Evolutionary conservation across 1,139 yeast genomes (phyloP), one percentile per base, ranked within the genome.

Genomic region (Debaryomyces nepalensis): DNA sequence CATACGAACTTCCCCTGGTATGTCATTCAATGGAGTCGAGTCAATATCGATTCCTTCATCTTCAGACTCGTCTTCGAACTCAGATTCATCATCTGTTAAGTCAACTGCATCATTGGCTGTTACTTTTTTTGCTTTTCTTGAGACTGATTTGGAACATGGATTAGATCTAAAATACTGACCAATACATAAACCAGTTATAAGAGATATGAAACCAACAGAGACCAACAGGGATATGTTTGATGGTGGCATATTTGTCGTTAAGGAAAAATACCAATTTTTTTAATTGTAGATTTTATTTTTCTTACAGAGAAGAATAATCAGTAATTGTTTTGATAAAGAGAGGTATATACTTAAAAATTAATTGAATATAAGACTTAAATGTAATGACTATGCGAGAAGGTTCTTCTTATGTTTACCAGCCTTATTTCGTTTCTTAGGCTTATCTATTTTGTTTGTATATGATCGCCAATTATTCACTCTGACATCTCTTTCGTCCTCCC

Each of bases 1-100:
- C 96, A 93, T 86, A 51, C 90, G 74, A 33, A 87, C 91, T 61
- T 87, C 96, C 3, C 88, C 93, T 2, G 82, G 87, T 14, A 82
- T 67, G 15, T 73, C 79, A 53, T 84, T 84, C 48, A 85, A 65
- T 2, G 77, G 64, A 0, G 66, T 61, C 1, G 89, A 82, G 51
- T 84, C 77, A 36, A 84, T 73, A 65, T 64, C 79, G 48, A 58
- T 49, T 4, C 77, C 84, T 30, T 78, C 47, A 30, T 78, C 83
- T 5, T 71, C 77, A 1, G 69, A 69, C 9, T 66, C 74, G 5
- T 68, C 71, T 4, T 66, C 70, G 7, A 64, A 66, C 16, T 68
- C 75, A 3, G 62, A 68, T 2, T 64, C 68, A 15, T 49, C 48
- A n/a, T 51, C 56, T 10, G 49, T 26, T 12, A 24, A 20, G n/a